phyloP scores from a whole-genome alignment of 768 basidiomycete species.

The Collybia sordida region DNA sequence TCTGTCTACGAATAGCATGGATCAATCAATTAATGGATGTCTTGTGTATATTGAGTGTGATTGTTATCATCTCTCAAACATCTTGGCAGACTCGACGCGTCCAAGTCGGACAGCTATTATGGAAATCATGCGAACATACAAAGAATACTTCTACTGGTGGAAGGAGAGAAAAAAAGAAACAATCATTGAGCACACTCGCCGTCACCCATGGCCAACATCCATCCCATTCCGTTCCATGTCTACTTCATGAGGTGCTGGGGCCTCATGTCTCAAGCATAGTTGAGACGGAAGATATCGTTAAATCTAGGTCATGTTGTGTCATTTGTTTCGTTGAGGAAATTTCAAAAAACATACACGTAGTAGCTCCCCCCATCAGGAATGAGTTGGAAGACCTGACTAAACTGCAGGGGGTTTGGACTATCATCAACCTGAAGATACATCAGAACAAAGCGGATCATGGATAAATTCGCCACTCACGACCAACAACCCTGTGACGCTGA shows the following conservation, averaged over 20 bases:
- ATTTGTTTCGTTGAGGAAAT: not conserved
- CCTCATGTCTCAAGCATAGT: constrained; percentile 44
- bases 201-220: too few species aligned
- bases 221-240: too few species aligned
- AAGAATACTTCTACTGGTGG: constrained; percentile 8
- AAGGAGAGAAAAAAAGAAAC: not conserved
- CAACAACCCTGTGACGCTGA: constrained; percentile 88
- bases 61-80: too few species aligned
- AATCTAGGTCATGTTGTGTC: constrained; percentile 37
- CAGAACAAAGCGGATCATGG: constrained; percentile 5
- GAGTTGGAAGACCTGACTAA: constrained; percentile 93
- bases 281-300: constrained; percentile 94
- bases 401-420: constrained; percentile 74
- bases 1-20: constrained; percentile 16
- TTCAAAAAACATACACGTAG: constrained; percentile 69
- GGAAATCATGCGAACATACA: constrained; percentile 7
- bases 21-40: not conserved
- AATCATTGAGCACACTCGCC: not conserved
- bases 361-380: constrained; percentile 71
- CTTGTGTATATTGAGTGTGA: too few species aligned
- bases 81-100: not conserved
- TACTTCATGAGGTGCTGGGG: too few species aligned
- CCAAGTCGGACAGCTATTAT: constrained; percentile 1
- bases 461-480: constrained; percentile 44
- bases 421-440: constrained; percentile 69